Evolutionary conservation across 2,329 filamentous ascomycete species (phyloP).

Genomic region (Cylindrodendrum hubeiense): DNA sequence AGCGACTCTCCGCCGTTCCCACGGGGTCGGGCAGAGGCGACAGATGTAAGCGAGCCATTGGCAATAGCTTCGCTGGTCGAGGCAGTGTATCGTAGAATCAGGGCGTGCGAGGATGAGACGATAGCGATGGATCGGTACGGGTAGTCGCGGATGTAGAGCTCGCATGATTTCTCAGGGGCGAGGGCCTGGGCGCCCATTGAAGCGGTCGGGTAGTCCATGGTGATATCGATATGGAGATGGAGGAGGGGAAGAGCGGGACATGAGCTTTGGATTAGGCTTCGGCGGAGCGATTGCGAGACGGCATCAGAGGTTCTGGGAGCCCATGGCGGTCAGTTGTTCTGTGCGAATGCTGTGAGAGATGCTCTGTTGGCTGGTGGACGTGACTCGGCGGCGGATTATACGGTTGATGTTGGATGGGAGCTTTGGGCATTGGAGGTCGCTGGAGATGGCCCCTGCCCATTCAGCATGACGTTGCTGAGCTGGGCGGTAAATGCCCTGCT

Average conservation of each 20-base stretch:
- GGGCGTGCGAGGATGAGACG: slow-evolving; percentile 80
- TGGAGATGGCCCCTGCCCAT: slow-evolving; percentile 23
- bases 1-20: slow-evolving; percentile 55
- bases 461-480: slow-evolving; percentile 30
- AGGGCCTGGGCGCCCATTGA: slow-evolving; percentile 62
- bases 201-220: slow-evolving; percentile 63
- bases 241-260: slow-evolving; percentile 20
- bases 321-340: slow-evolving; percentile 30
- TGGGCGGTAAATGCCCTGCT: slow-evolving; percentile 17
- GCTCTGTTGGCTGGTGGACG: slow-evolving; percentile 3
- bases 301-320: slow-evolving; percentile 28
- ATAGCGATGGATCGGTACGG: slow-evolving; percentile 91
- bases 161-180: slow-evolving; percentile 73
- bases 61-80: slow-evolving; percentile 70
- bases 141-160: slow-evolving; percentile 86
- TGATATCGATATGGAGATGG: slow-evolving; percentile 30
- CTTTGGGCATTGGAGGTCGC: slow-evolving; percentile 23
- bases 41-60: slow-evolving; percentile 70
- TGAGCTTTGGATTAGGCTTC: slow-evolving; percentile 20
- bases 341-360: background rate
- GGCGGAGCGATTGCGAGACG: slow-evolving; percentile 26
- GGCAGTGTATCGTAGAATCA: slow-evolving; percentile 85
- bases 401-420: slow-evolving; percentile 19
- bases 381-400: slow-evolving; percentile 5
- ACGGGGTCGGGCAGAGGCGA: slow-evolving; percentile 60